Conservation (phyloP, 2,329 filamentous ascomycete genomes). For the Ambrosiella beaveri region DNA sequence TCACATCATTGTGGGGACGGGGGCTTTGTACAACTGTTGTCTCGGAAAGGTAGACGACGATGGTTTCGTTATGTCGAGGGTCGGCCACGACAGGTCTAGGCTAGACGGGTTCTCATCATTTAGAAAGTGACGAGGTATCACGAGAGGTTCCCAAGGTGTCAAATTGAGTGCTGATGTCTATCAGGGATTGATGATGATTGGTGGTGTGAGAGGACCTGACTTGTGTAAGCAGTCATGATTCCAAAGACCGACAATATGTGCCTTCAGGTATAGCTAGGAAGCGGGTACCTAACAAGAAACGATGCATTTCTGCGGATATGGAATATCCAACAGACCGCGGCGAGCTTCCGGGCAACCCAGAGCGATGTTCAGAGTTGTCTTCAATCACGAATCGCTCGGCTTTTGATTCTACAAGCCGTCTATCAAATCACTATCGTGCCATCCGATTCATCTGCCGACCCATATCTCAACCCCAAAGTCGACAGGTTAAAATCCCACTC, state of each 20-base stretch:
- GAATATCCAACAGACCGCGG: not conserved
- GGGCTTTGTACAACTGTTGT: not conserved
- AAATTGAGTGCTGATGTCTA: no score
- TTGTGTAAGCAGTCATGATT: no score
- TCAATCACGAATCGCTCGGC: no score
- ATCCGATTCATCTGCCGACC: no score
- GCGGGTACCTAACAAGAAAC: not conserved
- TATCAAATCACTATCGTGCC: no score
- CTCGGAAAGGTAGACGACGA: not conserved
- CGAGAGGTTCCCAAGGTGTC: no score
- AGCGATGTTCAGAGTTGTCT: not conserved
- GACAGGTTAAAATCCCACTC: no score
- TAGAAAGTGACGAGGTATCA: no score
- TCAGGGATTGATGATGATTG: no score
- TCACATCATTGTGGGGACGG: not conserved
- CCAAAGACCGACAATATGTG: not conserved
- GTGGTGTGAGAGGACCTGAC: no score
- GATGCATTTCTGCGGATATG: not conserved
- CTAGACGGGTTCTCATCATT: not conserved
- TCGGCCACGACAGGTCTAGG: not conserved
- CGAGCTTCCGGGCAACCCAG: not conserved
- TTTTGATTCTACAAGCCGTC: no score
- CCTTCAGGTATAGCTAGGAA: not conserved
- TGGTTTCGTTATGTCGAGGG: not conserved
- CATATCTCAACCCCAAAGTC: no score